Evolutionary conservation across 2,329 filamentous ascomycete genomes (phyloP).

Genomic region (Xylariaceae sp.): DNA sequence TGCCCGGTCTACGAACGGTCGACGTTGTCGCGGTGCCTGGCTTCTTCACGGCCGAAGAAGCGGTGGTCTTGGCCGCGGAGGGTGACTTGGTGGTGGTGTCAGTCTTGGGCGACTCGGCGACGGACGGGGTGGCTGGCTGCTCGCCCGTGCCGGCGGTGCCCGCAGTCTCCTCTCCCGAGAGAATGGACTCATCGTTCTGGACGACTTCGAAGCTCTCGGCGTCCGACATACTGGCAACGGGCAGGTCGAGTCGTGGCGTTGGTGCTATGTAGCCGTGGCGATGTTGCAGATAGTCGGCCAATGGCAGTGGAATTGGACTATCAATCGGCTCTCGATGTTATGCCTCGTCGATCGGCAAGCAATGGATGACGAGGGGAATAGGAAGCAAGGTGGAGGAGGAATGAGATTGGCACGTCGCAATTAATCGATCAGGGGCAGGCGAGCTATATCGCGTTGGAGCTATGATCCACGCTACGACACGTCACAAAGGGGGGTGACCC

Average conservation of each 20-base stretch:
- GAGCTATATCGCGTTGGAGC: slow-evolving; percentile 18
- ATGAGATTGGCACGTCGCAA: slow-evolving; percentile 2
- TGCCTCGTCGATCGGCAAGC: slow-evolving; percentile 5
- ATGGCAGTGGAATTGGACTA: slow-evolving; percentile 9
- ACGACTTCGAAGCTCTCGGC: slow-evolving; percentile 45
- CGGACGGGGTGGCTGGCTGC: neutral
- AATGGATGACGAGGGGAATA: slow-evolving; percentile 12
- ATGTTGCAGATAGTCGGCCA: slow-evolving; percentile 3
- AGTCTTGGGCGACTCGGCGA: slow-evolving; percentile 28
- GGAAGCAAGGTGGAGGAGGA: slow-evolving; percentile 10
- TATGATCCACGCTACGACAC: slow-evolving; percentile 28
- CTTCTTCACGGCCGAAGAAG: slow-evolving; percentile 37
- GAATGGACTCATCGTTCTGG: slow-evolving; percentile 41
- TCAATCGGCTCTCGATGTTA: slow-evolving; percentile 16
- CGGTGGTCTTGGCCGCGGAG: slow-evolving; percentile 34
- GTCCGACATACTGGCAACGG: slow-evolving; percentile 43
- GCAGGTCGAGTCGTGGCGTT: neutral
- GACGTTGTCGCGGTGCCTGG: slow-evolving; percentile 32
- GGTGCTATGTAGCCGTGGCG: slow-evolving; percentile 6
- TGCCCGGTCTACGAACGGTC: slow-evolving; percentile 34
- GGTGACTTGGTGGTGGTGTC: slow-evolving; percentile 28
- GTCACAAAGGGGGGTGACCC: slow-evolving; percentile 31
- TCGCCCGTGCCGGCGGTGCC: slow-evolving; percentile 27
- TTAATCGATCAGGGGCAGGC: neutral
- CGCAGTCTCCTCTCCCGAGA: slow-evolving; percentile 34